Evolutionary conservation across 371 early-diverging fungal genomes (phyloP).

Genomic region (Mortierella sp.): DNA sequence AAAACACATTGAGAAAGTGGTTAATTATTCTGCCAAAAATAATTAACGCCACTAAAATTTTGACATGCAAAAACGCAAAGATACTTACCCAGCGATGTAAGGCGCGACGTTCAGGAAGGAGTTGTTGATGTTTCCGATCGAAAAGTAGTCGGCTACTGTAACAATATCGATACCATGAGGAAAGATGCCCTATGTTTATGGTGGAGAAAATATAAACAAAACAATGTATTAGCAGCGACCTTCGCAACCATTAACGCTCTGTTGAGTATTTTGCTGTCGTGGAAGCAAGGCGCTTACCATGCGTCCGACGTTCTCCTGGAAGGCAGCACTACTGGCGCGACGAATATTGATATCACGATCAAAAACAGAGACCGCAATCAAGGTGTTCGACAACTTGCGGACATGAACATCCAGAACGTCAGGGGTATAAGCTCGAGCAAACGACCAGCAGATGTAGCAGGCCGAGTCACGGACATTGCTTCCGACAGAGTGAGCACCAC

Average conservation of each 20-base stretch:
- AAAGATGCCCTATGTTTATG: slow-evolving; percentile 74
- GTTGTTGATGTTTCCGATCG: slow-evolving; percentile 86
- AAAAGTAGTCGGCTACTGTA: slow-evolving; percentile 91
- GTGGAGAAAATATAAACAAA: neutral
- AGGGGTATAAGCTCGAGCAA: slow-evolving; percentile 93
- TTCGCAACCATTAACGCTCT: neutral
- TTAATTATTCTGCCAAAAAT: neutral
- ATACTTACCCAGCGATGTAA: slow-evolving; percentile 78
- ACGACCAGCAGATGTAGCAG: slow-evolving; percentile 97
- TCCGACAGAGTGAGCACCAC: slow-evolving; percentile 92
- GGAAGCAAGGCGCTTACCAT: slow-evolving; percentile 65
- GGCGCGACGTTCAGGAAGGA: slow-evolving; percentile 78
- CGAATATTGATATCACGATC: slow-evolving; percentile 96
- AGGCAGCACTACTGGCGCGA: slow-evolving; percentile 96
- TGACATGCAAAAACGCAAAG: neutral
- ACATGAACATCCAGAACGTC: slow-evolving; percentile 74
- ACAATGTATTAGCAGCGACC: neutral
- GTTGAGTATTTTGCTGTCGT: neutral
- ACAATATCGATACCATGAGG: slow-evolving; percentile 96
- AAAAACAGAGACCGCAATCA: slow-evolving; percentile 87
- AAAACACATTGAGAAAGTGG: neutral
- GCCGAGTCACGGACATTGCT: slow-evolving; percentile 97
- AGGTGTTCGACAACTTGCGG: slow-evolving; percentile 72
- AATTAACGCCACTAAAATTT: no score
- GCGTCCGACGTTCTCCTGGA: slow-evolving; percentile 97